Evolutionary conservation across 345 rosid species (phyloP).

Genomic region (Camelina laxa): DNA sequence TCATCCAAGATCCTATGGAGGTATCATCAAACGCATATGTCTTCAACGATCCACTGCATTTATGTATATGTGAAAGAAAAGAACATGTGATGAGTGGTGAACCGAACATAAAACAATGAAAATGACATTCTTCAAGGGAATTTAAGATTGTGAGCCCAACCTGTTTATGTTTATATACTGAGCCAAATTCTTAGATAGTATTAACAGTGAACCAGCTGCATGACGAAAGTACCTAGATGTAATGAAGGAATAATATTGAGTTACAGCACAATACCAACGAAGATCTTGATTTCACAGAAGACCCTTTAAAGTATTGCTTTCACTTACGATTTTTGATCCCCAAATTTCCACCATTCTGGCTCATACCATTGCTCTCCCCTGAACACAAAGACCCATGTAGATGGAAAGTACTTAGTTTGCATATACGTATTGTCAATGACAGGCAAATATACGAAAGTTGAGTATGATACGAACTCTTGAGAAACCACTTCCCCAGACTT

Average conservation of each 20-base stretch:
- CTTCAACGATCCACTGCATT: slow-evolving; percentile 89
- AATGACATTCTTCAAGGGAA: slow-evolving; percentile 16
- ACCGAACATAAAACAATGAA: not conserved
- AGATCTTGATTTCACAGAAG: slow-evolving; percentile 11
- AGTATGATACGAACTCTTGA: slow-evolving; percentile 59
- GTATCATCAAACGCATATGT: slow-evolving; percentile 81
- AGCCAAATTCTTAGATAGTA: slow-evolving; percentile 85
- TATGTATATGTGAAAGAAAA: not conserved
- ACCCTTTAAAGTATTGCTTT: slow-evolving; percentile 1
- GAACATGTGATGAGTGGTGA: not conserved
- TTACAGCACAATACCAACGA: slow-evolving; percentile 5
- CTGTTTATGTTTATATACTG: slow-evolving; percentile 87
- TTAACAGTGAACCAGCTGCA: slow-evolving; percentile 70
- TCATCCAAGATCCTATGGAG: slow-evolving; percentile 96
- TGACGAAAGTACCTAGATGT: slow-evolving; percentile 86
- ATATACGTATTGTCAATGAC: slow-evolving; percentile 1
- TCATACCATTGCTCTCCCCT: slow-evolving; percentile 95
- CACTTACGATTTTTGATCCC: slow-evolving; percentile 94
- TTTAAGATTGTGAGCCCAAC: slow-evolving; percentile 40
- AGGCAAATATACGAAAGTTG: slow-evolving; percentile 17
- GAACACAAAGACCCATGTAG: slow-evolving; percentile 41
- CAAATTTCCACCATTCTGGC: slow-evolving; percentile 99
- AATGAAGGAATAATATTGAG: slow-evolving; percentile 10
- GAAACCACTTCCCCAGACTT: slow-evolving; percentile 90
- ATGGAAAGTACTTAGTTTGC: slow-evolving; percentile 1